Percentiles rank a stretch among this genome's conserved stretches.
Evolutionary conservation across 2,329 filamentous ascomycete genomes (phyloP).

Genomic region (Aaosphaeria pasadenensis): DNA sequence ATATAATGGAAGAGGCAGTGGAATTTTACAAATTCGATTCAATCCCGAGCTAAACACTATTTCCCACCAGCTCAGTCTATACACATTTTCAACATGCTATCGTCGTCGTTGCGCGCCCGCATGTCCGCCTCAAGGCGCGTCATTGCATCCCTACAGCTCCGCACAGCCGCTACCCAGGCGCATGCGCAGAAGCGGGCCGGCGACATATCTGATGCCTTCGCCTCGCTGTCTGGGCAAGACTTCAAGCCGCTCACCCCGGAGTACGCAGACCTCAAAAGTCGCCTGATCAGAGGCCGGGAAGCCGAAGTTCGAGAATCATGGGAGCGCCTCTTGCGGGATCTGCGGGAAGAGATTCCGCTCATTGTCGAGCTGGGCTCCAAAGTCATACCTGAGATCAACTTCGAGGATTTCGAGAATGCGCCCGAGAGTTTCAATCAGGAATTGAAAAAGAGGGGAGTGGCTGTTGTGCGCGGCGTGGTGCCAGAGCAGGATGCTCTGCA

Average conservation of each 20-base stretch:
- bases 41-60: background rate
- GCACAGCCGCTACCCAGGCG: constrained; percentile 26
- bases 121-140: constrained; percentile 15
- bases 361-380: constrained; percentile 43
- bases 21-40: background rate
- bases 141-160: constrained; percentile 13
- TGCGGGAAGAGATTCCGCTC: constrained; percentile 45
- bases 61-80: constrained; percentile 2
- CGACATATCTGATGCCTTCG: constrained; percentile 51
- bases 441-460: constrained; percentile 56
- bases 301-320: constrained; percentile 45
- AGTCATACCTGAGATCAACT: constrained; percentile 47
- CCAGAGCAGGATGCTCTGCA: constrained; percentile 42
- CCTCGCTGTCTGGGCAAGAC: constrained; percentile 46
- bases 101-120: constrained; percentile 24
- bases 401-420: constrained; percentile 46
- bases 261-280: constrained; percentile 45
- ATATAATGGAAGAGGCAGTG: constrained; percentile 5
- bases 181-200: constrained; percentile 44
- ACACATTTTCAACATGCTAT: constrained; percentile 21
- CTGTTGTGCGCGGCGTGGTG: constrained; percentile 46
- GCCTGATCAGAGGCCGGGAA: constrained; percentile 48
- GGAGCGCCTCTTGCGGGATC: constrained; percentile 42
- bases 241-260: constrained; percentile 45
- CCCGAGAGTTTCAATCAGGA: constrained; percentile 56